phyloP scores from a whole-genome alignment of 1,139 yeast species.

The Scheffersomyces stambukii region DNA sequence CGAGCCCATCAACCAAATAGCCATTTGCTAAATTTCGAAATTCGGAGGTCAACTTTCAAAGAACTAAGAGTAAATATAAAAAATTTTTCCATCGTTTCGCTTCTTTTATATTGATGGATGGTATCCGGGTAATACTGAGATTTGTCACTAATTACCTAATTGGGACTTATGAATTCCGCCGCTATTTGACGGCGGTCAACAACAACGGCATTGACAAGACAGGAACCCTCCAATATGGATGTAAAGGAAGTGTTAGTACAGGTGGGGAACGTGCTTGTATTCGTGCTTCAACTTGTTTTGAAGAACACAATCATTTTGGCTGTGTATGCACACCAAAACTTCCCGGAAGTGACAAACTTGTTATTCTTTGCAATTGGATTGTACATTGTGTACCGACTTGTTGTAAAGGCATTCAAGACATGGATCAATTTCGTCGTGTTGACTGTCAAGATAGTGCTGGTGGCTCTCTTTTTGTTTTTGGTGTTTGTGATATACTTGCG shows the following conservation, averaged over 20 bases:
- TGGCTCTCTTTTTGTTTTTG: constrained; percentile 9
- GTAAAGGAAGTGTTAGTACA: constrained; percentile 11
- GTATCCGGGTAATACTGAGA: no score
- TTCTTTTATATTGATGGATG: no score
- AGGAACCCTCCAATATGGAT: constrained; percentile 8
- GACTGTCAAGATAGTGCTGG: constrained; percentile 16
- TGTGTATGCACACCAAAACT: constrained; percentile 15
- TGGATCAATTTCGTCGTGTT: constrained; percentile 24
- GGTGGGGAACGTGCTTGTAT: constrained; percentile 11
- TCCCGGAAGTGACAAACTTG: constrained; percentile 23
- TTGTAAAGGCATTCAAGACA: constrained; percentile 17
- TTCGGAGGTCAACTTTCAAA: constrained; percentile 40
- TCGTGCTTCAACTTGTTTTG: constrained; percentile 12
- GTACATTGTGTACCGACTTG: constrained; percentile 20
- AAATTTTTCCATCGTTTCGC: constrained; percentile 2
- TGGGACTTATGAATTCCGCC: no score
- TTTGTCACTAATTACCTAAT: no score
- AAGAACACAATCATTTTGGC: constrained; percentile 14
- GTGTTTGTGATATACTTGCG: constrained; percentile 15
- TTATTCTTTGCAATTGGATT: constrained; percentile 15
- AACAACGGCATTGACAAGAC: neutral
- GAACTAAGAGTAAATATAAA: constrained; percentile 13
- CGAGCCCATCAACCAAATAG: constrained; percentile 10
- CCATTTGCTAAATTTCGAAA: constrained; percentile 29
- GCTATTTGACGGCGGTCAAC: neutral